These are phyloP conservation scores for Beauveria pseudobassiana DNA, from an alignment of 2,329 filamentous ascomycete genomes.

Conservation along the genomic window DNA sequence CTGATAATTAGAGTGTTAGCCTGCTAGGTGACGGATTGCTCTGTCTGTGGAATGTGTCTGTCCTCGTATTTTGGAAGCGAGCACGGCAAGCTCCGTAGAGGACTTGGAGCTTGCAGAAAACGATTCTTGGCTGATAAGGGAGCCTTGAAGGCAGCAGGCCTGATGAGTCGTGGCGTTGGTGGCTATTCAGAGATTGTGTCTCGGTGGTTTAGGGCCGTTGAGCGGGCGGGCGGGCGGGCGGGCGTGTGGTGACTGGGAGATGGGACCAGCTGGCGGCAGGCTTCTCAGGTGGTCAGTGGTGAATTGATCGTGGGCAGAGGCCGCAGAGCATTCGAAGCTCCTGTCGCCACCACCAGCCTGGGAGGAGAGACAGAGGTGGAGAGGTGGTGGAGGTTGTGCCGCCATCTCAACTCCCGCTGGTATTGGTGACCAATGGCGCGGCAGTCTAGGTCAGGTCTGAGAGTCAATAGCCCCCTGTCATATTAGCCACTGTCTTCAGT, in stretches of 20 bases:
- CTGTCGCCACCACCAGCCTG: neutral
- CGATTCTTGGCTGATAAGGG: neutral
- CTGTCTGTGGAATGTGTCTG: neutral
- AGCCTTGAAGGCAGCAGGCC: neutral
- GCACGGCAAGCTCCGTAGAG: neutral
- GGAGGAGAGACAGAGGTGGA: conserved; percentile 14
- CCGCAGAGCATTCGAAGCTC: neutral
- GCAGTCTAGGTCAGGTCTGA: conserved; percentile 11
- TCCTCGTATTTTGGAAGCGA: neutral
- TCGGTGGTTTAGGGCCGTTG: neutral
- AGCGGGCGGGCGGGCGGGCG: neutral
- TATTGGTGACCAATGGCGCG: neutral
- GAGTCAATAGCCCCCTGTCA: conserved; percentile 2
- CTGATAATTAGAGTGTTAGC: neutral
- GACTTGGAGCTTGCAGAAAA: neutral
- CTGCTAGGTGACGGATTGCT: neutral
- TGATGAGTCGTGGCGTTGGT: neutral
- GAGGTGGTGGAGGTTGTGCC: conserved; percentile 7
- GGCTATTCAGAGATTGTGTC: conserved; percentile 5
- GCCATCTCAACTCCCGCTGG: conserved; percentile 9
- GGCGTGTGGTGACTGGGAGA: neutral
- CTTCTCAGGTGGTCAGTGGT: neutral
- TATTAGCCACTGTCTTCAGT: conserved; percentile 8
- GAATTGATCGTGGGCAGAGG: neutral
- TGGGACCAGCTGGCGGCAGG: neutral